phyloP scores from a whole-genome alignment of 148 eudicot genomes.

The Rhododendron williamsianum region DNA sequence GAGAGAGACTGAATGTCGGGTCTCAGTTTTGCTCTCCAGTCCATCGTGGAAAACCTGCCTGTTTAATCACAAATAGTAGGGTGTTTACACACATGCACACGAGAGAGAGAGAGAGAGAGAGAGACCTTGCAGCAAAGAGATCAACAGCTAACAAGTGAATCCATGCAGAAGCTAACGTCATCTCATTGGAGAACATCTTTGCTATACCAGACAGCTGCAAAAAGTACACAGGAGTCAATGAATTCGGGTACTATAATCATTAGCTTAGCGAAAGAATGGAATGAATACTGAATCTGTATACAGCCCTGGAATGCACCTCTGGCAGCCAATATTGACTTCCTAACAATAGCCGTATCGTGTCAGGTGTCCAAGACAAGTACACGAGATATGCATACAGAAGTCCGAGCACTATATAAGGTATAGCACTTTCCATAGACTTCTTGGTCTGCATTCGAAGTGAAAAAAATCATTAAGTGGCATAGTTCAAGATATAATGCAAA shows the following conservation, averaged over 20 bases:
- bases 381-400: conserved; percentile 67
- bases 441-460: conserved; percentile 56
- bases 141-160: conserved; percentile 80
- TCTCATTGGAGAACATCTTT: conserved; percentile 82
- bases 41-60: conserved; percentile 85
- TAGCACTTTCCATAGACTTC: conserved; percentile 60
- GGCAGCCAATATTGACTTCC: conserved; percentile 91
- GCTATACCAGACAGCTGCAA: conserved; percentile 73
- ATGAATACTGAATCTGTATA: background rate
- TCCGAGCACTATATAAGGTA: conserved; percentile 71
- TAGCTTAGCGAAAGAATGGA: background rate
- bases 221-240: background rate
- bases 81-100: background rate
- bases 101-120: conserved; percentile 2
- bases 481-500: background rate
- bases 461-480: background rate
- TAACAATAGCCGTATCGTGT: conserved; percentile 67
- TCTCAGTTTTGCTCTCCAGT: conserved; percentile 63
- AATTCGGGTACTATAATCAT: background rate
- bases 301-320: conserved; percentile 44
- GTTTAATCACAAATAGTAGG: conserved; percentile 16
- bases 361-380: conserved; percentile 94
- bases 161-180: conserved; percentile 97
- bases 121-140: conserved; percentile 89
- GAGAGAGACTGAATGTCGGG: conserved; percentile 87